Evolutionary conservation across 176 grass and related monocot genomes (phyloP), one percentile per base, ranked within the genome.

Genomic region (Puya raimondii): DNA sequence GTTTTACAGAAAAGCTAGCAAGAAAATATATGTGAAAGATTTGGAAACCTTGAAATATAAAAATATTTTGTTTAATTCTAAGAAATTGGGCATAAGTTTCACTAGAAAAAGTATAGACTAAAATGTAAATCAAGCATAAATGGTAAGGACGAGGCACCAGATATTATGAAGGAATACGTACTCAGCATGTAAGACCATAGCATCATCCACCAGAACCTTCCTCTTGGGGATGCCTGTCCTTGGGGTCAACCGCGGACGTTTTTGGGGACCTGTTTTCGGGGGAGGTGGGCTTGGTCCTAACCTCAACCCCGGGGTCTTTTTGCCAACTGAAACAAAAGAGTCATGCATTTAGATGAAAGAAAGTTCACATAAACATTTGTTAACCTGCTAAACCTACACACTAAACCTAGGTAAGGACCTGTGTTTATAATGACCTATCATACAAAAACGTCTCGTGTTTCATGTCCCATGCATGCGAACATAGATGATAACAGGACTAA

Each of bases 161-260:
- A 61, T 29, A 80, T 59, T 53, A 50, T 26, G 16, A 51, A 80
- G 67, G 75, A 82, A 70, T 70, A 84, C 90, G 63, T 94, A 99
- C 95, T 99, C 95, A 68, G 95, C 95, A 82, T 94, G 90, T 74
- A 99, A 89, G 70, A 99, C 85, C 85, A 90, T 94, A 68, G 85
- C 85, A 78, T 99, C 95, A 70, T 99, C 95, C 58, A 84, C 66
- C 78, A 86, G 81, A 66, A 86, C 90, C 80, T 93, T 99, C 76
- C 87, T 89, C 85, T 99, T 99, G 9, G 72, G 77, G 27, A 71
- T 83, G 47, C 64, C 56, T 1, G 18, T 70, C 79, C 75, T 99
- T 0, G 84, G 76, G 68, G 75, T 78, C 78, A 93, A 77, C 67
- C 84, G 83, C 25, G 79, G 90, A 26, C 95, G 95, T 77, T 99